Conservation (phyloP, 129 eudicot species). For the Mikania micrantha region DNA sequence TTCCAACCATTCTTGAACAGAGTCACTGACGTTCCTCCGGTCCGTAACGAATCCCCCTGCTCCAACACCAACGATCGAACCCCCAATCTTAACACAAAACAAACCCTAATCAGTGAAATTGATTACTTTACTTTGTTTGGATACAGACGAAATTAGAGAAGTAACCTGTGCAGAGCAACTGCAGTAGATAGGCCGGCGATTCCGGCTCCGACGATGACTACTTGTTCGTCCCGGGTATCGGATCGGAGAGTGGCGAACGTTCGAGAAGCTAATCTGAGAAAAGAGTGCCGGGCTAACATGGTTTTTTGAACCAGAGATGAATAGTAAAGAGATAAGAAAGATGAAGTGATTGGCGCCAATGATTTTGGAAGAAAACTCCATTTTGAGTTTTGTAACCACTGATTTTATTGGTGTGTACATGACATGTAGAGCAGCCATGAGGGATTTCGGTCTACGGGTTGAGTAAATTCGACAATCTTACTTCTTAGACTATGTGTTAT, state of each 20-base stretch:
- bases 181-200: slow-evolving; percentile 91
- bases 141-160: background rate
- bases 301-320: background rate
- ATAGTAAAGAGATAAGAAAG: background rate
- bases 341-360: slow-evolving; percentile 22
- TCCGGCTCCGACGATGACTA: slow-evolving; percentile 88
- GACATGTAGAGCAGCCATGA: no score
- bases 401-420: slow-evolving; percentile 17
- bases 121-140: background rate
- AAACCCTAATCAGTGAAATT: slow-evolving; percentile 11
- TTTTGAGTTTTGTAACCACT: slow-evolving; percentile 15
- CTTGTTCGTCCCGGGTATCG: slow-evolving; percentile 43
- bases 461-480: no score
- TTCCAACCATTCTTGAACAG: no score
- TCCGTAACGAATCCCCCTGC: slow-evolving; percentile 72
- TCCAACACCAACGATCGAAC: slow-evolving; percentile 65
- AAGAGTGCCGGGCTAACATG: background rate
- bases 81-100: slow-evolving; percentile 50
- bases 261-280: slow-evolving; percentile 15
- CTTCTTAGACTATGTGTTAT: no score
- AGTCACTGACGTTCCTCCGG: slow-evolving; percentile 82
- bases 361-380: background rate
- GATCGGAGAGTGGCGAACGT: slow-evolving; percentile 15
- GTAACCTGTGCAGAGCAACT: slow-evolving; percentile 69
- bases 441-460: no score